A percentile compares a stretch with the other conserved stretches of the same genome.
Conservation (phyloP, 495 filamentous ascomycete genomes). For the Friedmanniomyces endolithicus region DNA sequence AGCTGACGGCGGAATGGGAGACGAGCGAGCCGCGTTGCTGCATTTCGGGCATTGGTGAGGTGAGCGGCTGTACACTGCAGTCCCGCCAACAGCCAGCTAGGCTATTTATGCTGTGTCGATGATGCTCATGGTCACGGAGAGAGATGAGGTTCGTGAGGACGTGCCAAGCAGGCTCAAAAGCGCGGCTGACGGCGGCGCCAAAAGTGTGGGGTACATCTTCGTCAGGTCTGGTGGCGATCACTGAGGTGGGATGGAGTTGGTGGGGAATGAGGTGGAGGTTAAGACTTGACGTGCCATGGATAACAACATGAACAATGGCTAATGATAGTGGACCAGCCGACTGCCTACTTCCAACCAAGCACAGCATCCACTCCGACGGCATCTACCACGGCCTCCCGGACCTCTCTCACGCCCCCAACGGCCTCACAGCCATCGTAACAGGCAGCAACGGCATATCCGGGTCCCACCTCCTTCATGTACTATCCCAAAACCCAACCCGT, state of each 20-base stretch:
- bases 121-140: not conserved
- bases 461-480: constrained; percentile 33
- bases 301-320: too few species aligned
- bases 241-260: too few species aligned
- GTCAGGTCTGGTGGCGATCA: too few species aligned
- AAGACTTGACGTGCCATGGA: too few species aligned
- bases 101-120: not conserved
- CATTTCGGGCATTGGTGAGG: constrained; percentile 18
- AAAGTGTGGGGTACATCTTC: too few species aligned
- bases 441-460: constrained; percentile 44
- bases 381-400: constrained; percentile 38
- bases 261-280: too few species aligned
- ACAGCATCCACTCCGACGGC: constrained; percentile 25
- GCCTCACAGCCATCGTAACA: constrained; percentile 39
- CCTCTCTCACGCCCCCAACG: constrained; percentile 29
- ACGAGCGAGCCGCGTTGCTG: constrained; percentile 9
- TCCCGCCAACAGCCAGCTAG: not conserved
- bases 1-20: not conserved
- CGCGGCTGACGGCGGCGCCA: too few species aligned
- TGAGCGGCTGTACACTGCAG: not conserved
- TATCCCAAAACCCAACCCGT: constrained; percentile 31
- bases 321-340: not conserved
- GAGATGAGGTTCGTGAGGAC: not conserved
- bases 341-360: not conserved
- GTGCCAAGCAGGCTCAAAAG: too few species aligned